Evolutionary conservation across 139 green algal genomes (phyloP), one percentile per base, ranked within the genome.

Genomic region (Axilococcus clingmanii): DNA sequence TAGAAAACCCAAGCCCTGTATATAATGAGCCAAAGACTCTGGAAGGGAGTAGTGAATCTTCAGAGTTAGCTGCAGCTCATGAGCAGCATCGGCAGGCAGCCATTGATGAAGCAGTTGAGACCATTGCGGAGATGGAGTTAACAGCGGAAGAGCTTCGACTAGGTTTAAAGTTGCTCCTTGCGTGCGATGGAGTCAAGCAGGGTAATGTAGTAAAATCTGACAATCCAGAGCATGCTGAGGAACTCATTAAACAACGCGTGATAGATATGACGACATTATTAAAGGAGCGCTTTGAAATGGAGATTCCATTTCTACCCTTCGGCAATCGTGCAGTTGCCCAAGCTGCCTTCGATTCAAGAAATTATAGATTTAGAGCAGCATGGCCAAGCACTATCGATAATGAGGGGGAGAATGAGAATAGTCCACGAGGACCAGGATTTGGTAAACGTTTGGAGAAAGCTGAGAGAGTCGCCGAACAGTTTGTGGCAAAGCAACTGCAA

Each of bases 61-160:
- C 23, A 7, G 35, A 24, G 0, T 38, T 46, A 5, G 32, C 31
- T 8, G 36, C 44, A 3, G 58, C 53, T 32, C 55, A 29, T 5
- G 52, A 66, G 40, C 54, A 63, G 22, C 33, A 51, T 40, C 36
- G 64, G 19, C 20, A 48, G 23, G 25, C 15, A 44, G 24, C 31
- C 1, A 35, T 66, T 29, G 65, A 80, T 31, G 58, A 63, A 22
- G 80, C 82, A 22, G 50, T 92, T 19, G 78, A 82, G 40, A 27
- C 73, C 11, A 72, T 89, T 27, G 80, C 80, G 7, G 84, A 92
- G 46, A 86, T 94, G 76, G 63, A 79, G 62, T 71, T 92, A 24
- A 89, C 81, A 5, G 65, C 79, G 19, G 84, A 93, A 33, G 73
- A 89, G 65, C 57, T 92, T 30, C 83, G 83, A 74, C 77, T 81